Conservation (phyloP, 768 basidiomycete genomes). For the Phylloporus sp. region DNA sequence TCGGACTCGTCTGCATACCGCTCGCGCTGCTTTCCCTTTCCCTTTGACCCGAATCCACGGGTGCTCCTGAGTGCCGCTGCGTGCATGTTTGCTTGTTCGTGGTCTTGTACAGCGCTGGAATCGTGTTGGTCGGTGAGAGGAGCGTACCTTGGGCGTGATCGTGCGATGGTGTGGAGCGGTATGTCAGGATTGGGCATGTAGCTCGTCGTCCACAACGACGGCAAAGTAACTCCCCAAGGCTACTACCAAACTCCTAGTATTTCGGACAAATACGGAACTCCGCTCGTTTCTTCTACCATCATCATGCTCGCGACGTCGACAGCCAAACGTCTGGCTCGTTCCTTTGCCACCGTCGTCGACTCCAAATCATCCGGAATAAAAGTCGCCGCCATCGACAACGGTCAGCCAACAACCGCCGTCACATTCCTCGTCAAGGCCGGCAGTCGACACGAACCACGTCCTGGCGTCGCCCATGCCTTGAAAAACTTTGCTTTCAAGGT, state of each 20-base stretch:
- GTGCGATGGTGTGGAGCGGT: slow-evolving; percentile 58
- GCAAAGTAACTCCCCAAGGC: too few species aligned
- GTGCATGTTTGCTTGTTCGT: slow-evolving; percentile 26
- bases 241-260: too few species aligned
- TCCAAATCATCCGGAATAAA: slow-evolving; percentile 62
- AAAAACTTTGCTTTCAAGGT: slow-evolving; percentile 99
- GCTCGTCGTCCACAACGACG: slow-evolving; percentile 2
- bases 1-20: slow-evolving; percentile 60
- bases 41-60: slow-evolving; percentile 20
- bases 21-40: slow-evolving; percentile 46
- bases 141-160: slow-evolving; percentile 43
- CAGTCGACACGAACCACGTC: slow-evolving; percentile 78
- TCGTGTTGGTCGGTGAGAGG: slow-evolving; percentile 34
- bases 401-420: slow-evolving; percentile 78
- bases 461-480: slow-evolving; percentile 88
- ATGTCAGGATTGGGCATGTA: slow-evolving; percentile 52
- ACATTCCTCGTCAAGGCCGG: slow-evolving; percentile 93
- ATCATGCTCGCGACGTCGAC: slow-evolving; percentile 60
- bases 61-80: slow-evolving; percentile 29
- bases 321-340: slow-evolving; percentile 55
- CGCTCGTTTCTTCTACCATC: slow-evolving; percentile 10
- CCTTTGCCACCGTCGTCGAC: slow-evolving; percentile 81
- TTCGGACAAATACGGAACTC: slow-evolving; percentile 31
- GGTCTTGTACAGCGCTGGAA: slow-evolving; percentile 19
- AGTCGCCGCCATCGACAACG: slow-evolving; percentile 79